Percentiles rank a stretch among this genome's conserved stretches.
phyloP scores from a whole-genome alignment of 2,329 filamentous ascomycete species.

The Fusarium transvaalense region DNA sequence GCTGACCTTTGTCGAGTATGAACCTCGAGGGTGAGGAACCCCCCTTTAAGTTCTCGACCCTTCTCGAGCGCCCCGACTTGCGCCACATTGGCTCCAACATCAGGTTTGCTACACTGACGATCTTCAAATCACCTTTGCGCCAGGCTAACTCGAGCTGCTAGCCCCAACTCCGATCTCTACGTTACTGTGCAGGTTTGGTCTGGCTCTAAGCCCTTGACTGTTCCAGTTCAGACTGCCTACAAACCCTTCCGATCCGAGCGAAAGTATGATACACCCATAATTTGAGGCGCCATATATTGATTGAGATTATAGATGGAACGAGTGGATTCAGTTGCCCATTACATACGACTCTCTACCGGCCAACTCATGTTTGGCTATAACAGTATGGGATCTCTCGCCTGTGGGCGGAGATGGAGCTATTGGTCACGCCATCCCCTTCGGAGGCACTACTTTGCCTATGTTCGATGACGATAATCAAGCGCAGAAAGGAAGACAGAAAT shows the following conservation, averaged over 20 bases:
- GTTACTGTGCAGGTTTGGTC: constrained; percentile 95
- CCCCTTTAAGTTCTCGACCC: constrained; percentile 68
- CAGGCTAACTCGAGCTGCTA: constrained; percentile 54
- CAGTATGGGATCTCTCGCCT: constrained; percentile 93
- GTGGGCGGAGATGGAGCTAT: constrained; percentile 76
- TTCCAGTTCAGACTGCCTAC: constrained; percentile 92
- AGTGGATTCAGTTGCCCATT: constrained; percentile 92
- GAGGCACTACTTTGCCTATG: constrained; percentile 90
- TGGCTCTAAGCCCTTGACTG: constrained; percentile 92
- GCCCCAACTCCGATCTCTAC: constrained; percentile 88
- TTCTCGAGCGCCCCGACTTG: constrained; percentile 82
- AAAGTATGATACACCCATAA: constrained; percentile 58
- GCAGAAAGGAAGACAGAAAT: constrained; percentile 93
- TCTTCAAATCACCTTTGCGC: background rate
- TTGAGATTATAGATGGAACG: constrained; percentile 78
- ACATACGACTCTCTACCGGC: constrained; percentile 84
- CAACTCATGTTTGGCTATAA: constrained; percentile 88
- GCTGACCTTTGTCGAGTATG: constrained; percentile 54
- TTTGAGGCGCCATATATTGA: constrained; percentile 18
- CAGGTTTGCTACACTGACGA: constrained; percentile 61
- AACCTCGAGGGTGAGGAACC: constrained; percentile 62
- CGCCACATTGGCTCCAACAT: constrained; percentile 89
- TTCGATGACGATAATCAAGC: constrained; percentile 94
- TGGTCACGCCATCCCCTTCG: constrained; percentile 88
- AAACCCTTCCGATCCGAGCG: constrained; percentile 85